Base-by-base conservation (phyloP, 2,329 filamentous ascomycete species). In the Trichoderma sp. region DNA sequence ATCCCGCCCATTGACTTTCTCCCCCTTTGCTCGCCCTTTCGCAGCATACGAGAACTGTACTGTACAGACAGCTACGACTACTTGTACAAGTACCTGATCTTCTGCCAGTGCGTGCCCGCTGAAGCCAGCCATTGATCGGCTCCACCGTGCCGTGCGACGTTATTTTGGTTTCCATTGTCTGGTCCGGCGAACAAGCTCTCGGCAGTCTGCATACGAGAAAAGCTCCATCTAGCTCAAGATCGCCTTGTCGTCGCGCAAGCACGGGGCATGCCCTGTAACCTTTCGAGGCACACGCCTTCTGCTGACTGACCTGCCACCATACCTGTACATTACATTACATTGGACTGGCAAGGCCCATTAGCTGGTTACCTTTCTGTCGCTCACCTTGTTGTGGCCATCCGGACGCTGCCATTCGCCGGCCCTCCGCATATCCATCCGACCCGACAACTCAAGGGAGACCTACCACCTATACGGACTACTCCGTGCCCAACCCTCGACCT, bases 111-210 rank as follows among this genome's bases (percentile, higher is more conserved):
- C 7, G 41, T 45, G 56, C 18, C 67, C 67, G 31, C 27, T 38
- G 21, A 21, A n/a, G 38, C 41, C 41, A 21, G 45, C 45, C 50
- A 65, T 64, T 50, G 60, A 33, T 16, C 38, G 60, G 60, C 69
- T 73, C 69, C 69, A 64, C 69, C 41, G 18, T 73, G 29, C 60
- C 69, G 69, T 73, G 69, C 69, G 69, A 73, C 69, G 69, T 73
- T 65, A 29, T 53, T 73, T 27, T 72, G 69, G 69, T 16, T 63
- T 50, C 38, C 41, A 45, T 45, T 45, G 41, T 29, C 29, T 31
- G 64, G 9, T n/a, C 41, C n/a, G 31, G 45, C 45, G 50, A 45
- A 65, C 18, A 64, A 65, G 60, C 69, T 73, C 69, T 38, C 60
- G 41, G 69, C 38, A 73, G 69, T 50, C 56, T 50, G n/a, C 69